These are phyloP conservation scores for Exophiala phaeomuriformis DNA, from an alignment of 2,329 filamentous ascomycete species.

Conservation along the genomic window DNA sequence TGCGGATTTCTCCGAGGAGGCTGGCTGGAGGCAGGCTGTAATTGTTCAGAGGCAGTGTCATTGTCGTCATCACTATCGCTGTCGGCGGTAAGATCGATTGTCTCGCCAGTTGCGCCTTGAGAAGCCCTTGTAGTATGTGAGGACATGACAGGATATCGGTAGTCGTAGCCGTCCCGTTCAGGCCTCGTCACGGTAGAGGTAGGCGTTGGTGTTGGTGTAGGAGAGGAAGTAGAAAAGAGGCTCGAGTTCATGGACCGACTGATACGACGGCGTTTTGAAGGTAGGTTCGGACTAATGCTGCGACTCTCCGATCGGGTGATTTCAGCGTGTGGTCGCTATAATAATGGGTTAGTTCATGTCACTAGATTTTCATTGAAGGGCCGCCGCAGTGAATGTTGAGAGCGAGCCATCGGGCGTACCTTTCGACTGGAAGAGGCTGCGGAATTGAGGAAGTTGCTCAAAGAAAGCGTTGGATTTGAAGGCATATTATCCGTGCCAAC, in stretches of 20 bases:
- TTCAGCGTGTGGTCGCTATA: slow-evolving; percentile 25
- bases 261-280: slow-evolving; percentile 25
- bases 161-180: slow-evolving; percentile 50
- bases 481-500: slow-evolving; percentile 16
- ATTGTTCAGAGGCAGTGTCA: slow-evolving; percentile 5
- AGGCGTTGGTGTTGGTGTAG: slow-evolving; percentile 20
- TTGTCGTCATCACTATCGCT: slow-evolving; percentile 12
- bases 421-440: slow-evolving; percentile 21
- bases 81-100: slow-evolving; percentile 21
- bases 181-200: slow-evolving; percentile 29
- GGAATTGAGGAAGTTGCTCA: slow-evolving; percentile 20
- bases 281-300: slow-evolving; percentile 23
- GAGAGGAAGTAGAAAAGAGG: slow-evolving; percentile 9
- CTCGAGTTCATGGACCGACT: slow-evolving; percentile 15
- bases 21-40: slow-evolving; percentile 1
- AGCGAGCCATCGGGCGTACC: slow-evolving; percentile 9
- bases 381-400: neutral
- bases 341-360: neutral
- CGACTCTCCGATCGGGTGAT: slow-evolving; percentile 25
- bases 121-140: slow-evolving; percentile 27
- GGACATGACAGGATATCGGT: slow-evolving; percentile 44
- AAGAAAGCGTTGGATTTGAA: slow-evolving; percentile 12
- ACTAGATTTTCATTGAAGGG: neutral
- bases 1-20: neutral
- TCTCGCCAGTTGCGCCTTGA: slow-evolving; percentile 3